Conservation (phyloP, 352 stramenopile species). For the Labyrinthula sp. region DNA sequence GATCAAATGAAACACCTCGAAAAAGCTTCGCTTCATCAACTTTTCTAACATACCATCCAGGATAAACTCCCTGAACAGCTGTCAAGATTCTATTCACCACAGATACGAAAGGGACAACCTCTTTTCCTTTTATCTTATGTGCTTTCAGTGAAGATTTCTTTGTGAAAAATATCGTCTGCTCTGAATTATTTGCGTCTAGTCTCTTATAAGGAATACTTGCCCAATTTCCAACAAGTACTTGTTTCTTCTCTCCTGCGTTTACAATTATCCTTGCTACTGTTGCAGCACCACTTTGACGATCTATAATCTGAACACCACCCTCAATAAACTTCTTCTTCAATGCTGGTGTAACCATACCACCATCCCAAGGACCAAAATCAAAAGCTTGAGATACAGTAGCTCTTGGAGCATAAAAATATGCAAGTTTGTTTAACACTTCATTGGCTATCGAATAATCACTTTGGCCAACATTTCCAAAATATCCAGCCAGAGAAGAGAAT, state of each 20-base stretch:
- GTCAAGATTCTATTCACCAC: constrained; percentile 1
- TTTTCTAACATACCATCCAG: constrained; percentile 7
- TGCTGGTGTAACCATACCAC: constrained; percentile 17
- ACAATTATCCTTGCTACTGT: constrained; percentile 15
- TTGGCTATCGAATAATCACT: constrained; percentile 21
- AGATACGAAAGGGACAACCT: constrained; percentile 7
- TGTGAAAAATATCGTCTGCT: constrained; percentile 3
- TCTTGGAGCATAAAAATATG: not conserved
- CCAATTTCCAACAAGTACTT: constrained; percentile 18
- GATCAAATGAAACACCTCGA: constrained; percentile 10
- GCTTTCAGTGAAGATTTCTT: constrained; percentile 1
- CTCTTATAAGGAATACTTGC: constrained; percentile 1
- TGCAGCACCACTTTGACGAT: constrained; percentile 8
- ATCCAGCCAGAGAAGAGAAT: constrained; percentile 17
- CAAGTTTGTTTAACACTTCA: constrained; percentile 17
- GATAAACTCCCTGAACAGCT: constrained; percentile 7
- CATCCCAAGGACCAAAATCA: constrained; percentile 12
- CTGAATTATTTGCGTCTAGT: not conserved
- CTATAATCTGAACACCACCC: constrained; percentile 18
- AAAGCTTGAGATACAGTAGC: constrained; percentile 12
- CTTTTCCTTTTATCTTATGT: constrained; percentile 7
- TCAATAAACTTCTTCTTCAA: constrained; percentile 20
- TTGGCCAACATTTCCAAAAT: constrained; percentile 14
- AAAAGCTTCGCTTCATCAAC: constrained; percentile 22
- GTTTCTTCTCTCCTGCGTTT: constrained; percentile 1